phyloP scores from a whole-genome alignment of 257 asterid genomes.

The Solanum peruvianum region DNA sequence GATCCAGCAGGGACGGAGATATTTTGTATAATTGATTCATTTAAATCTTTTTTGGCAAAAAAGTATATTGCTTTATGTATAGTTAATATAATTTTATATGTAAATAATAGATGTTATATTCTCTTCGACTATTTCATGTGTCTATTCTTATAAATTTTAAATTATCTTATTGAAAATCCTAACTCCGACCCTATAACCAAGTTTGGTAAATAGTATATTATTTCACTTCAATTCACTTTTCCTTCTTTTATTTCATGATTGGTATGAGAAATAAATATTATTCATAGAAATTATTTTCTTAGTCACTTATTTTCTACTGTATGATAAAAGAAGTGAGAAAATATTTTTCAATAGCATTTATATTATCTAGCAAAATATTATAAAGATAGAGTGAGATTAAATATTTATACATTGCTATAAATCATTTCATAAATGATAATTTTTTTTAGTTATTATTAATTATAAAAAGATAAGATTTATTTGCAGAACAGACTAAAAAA shows the following conservation, averaged over 20 bases:
- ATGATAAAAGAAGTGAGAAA: not conserved
- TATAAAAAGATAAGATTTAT: too few relatives aligned
- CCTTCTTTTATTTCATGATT: not conserved
- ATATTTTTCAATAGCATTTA: too few relatives aligned
- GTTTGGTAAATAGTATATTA: not conserved
- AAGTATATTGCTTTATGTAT: too few relatives aligned
- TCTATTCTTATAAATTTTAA: too few relatives aligned
- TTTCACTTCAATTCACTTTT: not conserved
- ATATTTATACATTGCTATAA: too few relatives aligned
- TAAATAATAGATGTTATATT: too few relatives aligned
- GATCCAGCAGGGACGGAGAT: accelerated
- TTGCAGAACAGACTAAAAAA: too few relatives aligned
- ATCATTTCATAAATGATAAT: too few relatives aligned
- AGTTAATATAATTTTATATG: too few relatives aligned
- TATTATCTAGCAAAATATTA: not conserved
- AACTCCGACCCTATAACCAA: accelerated
- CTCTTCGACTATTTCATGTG: too few relatives aligned
- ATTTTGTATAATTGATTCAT: too few relatives aligned
- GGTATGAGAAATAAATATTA: not conserved
- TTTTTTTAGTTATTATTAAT: not conserved
- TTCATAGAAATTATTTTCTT: not conserved
- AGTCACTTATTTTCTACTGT: not conserved
- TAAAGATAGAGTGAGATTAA: not conserved
- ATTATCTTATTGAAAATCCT: too few relatives aligned
- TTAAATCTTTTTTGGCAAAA: accelerated